Conservation (phyloP, 768 basidiomycete species). For the Antrodiella citrinella region DNA sequence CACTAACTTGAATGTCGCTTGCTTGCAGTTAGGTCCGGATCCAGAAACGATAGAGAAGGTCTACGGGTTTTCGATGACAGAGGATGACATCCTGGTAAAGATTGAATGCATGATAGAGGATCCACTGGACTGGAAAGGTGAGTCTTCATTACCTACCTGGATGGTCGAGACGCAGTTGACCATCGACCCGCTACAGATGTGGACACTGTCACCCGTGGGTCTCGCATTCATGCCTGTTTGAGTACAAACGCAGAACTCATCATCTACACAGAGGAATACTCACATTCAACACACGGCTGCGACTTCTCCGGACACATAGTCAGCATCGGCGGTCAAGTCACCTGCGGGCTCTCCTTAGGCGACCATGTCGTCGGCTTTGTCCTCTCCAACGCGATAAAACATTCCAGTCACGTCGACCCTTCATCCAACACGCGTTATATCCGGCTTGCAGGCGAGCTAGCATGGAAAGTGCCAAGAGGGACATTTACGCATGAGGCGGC, state of each 20-base stretch:
- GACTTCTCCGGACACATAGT: conserved; percentile 8
- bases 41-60: background rate
- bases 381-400: background rate
- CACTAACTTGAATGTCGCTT: too few species aligned
- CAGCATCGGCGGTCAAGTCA: background rate
- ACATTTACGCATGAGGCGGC: conserved; percentile 7
- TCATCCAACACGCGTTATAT: background rate
- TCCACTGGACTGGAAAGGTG: conserved; percentile 7
- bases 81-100: conserved; percentile 5
- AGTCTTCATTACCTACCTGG: too few species aligned
- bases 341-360: conserved; percentile 1
- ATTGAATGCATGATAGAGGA: conserved; percentile 7
- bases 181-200: conserved; percentile 5
- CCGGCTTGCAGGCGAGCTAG: conserved; percentile 6
- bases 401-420: background rate
- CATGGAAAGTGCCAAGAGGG: conserved; percentile 7
- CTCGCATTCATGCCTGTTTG: too few species aligned
- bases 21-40: too few species aligned
- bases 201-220: conserved; percentile 8
- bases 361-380: conserved; percentile 10
- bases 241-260: too few species aligned
- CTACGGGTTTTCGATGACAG: background rate
- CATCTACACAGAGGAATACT: conserved; percentile 1
- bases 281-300: conserved; percentile 7
- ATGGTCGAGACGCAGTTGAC: too few species aligned